Evolutionary conservation across 2,329 filamentous ascomycete species (phyloP), one percentile per base, ranked within the genome.

Genomic region (Coccinonectria pachysandricola): DNA sequence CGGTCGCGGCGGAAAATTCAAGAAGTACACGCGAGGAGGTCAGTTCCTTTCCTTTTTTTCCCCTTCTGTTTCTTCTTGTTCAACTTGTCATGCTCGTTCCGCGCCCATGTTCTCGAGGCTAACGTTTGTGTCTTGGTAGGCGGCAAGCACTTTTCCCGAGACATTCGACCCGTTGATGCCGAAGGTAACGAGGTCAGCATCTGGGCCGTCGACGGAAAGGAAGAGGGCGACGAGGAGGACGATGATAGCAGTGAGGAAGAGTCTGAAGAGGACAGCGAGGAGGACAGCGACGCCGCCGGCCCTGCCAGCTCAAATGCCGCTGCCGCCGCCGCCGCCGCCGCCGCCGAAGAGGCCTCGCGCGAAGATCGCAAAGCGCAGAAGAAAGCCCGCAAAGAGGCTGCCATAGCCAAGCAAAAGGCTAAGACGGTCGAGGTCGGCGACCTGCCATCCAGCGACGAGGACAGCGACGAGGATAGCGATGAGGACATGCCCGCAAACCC

Each of bases 21-120:
- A 76, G 64, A 96, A 95, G 66, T 85, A 80, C 43, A 86, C 84
- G 45, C 73, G 88, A 60, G 88, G 88, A 69, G 87, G 88, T 88
- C 61, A 45, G 70, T 48, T 29, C 14, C 19, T 32, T 12, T 15
- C 15, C 19, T 10, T 12, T 8, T 5, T 12, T 18, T 12, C 17
- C 15, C 19, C 10, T 12, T 8, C 4, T 12, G 16, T 23, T 14
- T 8, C 18, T 23, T 15, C 12, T 19, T 19, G 7, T 19, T 10
- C n/a, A n/a, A n/a, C n/a, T n/a, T n/a, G n/a, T n/a, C n/a, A n/a
- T n/a, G n/a, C n/a, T n/a, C n/a, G n/a, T n/a, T n/a, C n/a, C n/a
- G n/a, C n/a, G n/a, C n/a, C n/a, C n/a, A n/a, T n/a, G n/a, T n/a
- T 27, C 15, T 17, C 12, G 22, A 18, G 12, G 47, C 44, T 43